Base-by-base conservation (phyloP, 1,284 basidiomycete species). In the Grifola frondosa region DNA sequence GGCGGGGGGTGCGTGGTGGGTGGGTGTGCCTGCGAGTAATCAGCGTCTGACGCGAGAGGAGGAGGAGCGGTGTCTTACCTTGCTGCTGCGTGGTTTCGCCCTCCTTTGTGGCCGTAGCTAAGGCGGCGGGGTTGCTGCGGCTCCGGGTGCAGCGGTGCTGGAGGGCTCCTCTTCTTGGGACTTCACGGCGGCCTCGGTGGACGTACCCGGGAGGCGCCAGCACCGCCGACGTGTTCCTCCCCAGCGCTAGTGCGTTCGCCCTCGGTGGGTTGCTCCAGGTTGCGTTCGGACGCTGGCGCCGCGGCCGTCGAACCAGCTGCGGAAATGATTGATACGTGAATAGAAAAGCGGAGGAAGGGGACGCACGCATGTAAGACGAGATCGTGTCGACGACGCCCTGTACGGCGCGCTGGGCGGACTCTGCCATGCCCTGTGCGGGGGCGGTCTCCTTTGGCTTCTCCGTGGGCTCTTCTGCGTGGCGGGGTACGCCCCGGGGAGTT, bases 141-240 rank as follows among this genome's bases (percentile, higher is more conserved):
- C n/a, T n/a, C n/a, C n/a, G n/a, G n/a, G n/a, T n/a, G n/a, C n/a
- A n/a, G n/a, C n/a, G n/a, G n/a, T n/a, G n/a, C n/a, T n/a, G n/a
- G n/a, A n/a, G n/a, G n/a, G n/a, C n/a, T n/a, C n/a, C n/a, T n/a
- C n/a, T n/a, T n/a, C n/a, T n/a, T n/a, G n/a, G n/a, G n/a, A n/a
- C n/a, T n/a, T n/a, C n/a, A 74, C 70, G 8, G 63, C 65, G 6
- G 54, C 46, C 48, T 73, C 71, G 32, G 53, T 57, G 30, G 59
- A 44, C 2, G 48, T 47, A 3, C 70, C 70, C 1, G 70, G 70
- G 17, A 73, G 59, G 8, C 61, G 3, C 70, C 70, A 5, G 64
- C 68, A 13, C 73, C 73, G 7, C 50, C 61, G 12, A 57, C 49
- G 36, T 54, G 58, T 44, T 65, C 65, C 9, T 56, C 50, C 4